Conservation (phyloP, 495 filamentous ascomycete species). For the Penicillium angulare region DNA sequence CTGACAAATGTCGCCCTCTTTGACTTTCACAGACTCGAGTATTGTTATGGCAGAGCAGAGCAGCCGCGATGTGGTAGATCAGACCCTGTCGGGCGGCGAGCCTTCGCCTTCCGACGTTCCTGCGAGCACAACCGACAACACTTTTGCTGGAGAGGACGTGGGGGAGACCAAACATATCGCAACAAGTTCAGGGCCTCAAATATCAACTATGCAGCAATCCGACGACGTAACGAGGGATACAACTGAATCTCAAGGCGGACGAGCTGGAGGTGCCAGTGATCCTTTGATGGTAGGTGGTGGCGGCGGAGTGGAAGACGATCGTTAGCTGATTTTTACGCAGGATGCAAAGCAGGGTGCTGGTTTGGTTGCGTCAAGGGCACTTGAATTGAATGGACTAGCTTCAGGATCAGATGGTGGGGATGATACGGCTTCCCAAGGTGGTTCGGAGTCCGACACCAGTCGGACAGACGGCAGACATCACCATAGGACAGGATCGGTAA, state of each 20-base stretch:
- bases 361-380: constrained; percentile 39
- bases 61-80: constrained; percentile 75
- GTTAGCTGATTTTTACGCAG: constrained; percentile 28
- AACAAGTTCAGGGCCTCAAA: constrained; percentile 28
- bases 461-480: constrained; percentile 58
- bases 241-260: constrained; percentile 15
- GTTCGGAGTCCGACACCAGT: constrained; percentile 50
- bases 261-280: constrained; percentile 27
- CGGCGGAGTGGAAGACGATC: neutral
- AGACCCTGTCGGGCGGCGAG: constrained; percentile 72
- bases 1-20: constrained; percentile 37
- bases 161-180: constrained; percentile 46
- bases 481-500: constrained; percentile 67
- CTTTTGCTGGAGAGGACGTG: constrained; percentile 56
- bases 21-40: constrained; percentile 50
- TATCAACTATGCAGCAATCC: constrained; percentile 23
- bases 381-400: constrained; percentile 44
- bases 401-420: constrained; percentile 45
- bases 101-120: constrained; percentile 68
- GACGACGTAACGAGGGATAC: constrained; percentile 26
- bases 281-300: constrained; percentile 31
- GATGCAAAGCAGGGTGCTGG: constrained; percentile 36
- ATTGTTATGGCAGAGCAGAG: constrained; percentile 83
- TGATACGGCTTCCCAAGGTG: constrained; percentile 45
- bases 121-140: constrained; percentile 59